phyloP scores from a whole-genome alignment of 257 asterid genomes.

The Nicotiana knightiana region DNA sequence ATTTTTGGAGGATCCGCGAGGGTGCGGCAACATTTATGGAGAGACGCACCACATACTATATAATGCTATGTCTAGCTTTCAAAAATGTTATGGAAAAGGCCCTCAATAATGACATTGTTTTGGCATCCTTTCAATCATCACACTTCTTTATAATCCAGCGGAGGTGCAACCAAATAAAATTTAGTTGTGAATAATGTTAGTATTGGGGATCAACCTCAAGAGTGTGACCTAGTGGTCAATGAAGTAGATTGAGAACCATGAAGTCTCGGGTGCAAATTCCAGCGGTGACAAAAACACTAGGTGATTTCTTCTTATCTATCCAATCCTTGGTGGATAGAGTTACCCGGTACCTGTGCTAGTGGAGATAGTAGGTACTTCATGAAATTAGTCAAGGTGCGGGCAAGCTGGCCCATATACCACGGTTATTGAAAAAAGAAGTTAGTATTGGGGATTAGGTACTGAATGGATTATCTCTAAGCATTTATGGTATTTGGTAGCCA shows the following conservation, averaged over 20 bases:
- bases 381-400: too few species aligned
- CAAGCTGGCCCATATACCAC: too few species aligned
- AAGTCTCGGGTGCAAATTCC: too few species aligned
- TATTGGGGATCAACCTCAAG: neutral
- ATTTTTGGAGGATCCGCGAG: too few species aligned
- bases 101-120: neutral
- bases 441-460: neutral
- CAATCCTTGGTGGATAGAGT: too few species aligned
- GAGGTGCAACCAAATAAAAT: neutral
- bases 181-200: neutral
- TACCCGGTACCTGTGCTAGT: too few species aligned
- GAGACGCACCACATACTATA: neutral
- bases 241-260: too few species aligned
- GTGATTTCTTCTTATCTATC: too few species aligned
- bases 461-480: neutral
- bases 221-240: too few species aligned
- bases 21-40: too few species aligned
- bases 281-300: too few species aligned
- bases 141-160: neutral
- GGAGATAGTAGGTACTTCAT: too few species aligned
- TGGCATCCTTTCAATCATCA: neutral
- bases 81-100: neutral
- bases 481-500: neutral
- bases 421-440: neutral
- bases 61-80: neutral